These are phyloP conservation scores for Urostyla sp. DNA, from an alignment of 73 alveolate genomes.

Conservation along the genomic window DNA sequence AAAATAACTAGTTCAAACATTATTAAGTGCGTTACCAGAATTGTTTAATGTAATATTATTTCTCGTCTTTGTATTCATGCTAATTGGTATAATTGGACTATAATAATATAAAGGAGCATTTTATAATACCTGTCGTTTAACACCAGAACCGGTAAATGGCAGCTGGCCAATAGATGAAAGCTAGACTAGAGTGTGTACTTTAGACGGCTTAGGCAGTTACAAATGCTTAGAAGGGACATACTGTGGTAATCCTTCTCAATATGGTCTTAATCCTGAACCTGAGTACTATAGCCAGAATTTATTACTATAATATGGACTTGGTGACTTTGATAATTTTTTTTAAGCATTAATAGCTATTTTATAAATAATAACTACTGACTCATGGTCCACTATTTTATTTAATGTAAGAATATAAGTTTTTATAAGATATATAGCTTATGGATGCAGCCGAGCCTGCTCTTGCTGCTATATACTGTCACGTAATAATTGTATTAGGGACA, in stretches of 20 bases:
- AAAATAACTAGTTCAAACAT: background rate
- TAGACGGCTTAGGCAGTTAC: conserved; percentile 7
- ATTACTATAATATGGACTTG: conserved; percentile 17
- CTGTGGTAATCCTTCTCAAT: conserved; percentile 45
- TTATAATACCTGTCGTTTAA: conserved; percentile 51
- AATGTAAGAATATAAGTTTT: too few relatives aligned
- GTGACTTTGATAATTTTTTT: conserved; percentile 17
- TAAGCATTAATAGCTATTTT: conserved; percentile 12
- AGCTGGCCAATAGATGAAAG: conserved; percentile 37
- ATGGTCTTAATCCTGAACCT: background rate
- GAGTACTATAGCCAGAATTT: background rate
- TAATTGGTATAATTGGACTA: conserved; percentile 60
- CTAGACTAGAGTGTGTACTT: conserved; percentile 31
- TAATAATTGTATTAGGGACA: conserved; percentile 60
- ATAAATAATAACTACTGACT: conserved; percentile 27
- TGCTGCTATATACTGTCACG: conserved; percentile 46
- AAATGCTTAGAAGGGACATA: conserved; percentile 30
- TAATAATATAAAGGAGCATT: conserved; percentile 55
- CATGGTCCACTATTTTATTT: conserved; percentile 21
- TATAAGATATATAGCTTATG: too few relatives aligned
- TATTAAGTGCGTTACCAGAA: conserved; percentile 40
- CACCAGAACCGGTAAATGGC: conserved; percentile 10
- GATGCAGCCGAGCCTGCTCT: conserved; percentile 34
- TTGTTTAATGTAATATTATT: conserved; percentile 47
- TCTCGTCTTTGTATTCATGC: conserved; percentile 53